These are phyloP conservation scores for Salvia miltiorrhiza DNA, from an alignment of 257 asterid genomes.

Conservation along the genomic window DNA sequence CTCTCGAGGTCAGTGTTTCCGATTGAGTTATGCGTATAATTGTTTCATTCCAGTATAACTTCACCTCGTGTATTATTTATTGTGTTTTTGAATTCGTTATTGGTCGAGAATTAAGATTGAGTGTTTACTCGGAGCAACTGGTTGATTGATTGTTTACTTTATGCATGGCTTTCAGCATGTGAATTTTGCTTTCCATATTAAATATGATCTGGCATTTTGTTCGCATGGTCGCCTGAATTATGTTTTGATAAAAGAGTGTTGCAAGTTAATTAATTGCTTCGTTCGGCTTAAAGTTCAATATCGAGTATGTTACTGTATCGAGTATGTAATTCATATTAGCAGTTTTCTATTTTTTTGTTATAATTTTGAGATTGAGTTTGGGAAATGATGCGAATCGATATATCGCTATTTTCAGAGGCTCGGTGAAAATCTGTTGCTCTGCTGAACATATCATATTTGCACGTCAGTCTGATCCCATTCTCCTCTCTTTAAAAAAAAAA, in stretches of 20 bases:
- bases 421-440: conserved; percentile 18
- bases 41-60: neutral
- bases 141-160: neutral
- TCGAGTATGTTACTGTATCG: neutral
- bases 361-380: neutral
- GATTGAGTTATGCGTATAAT: neutral
- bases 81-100: neutral
- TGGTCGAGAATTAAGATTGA: neutral
- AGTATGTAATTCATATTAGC: too few relatives aligned
- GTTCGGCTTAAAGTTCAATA: neutral
- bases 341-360: neutral
- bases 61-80: neutral
- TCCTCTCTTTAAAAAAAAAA: too few relatives aligned
- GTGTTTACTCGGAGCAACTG: neutral
- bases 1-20: conserved; percentile 51
- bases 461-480: conserved; percentile 37
- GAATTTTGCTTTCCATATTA: too few relatives aligned
- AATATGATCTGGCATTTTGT: neutral
- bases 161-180: neutral
- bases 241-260: neutral
- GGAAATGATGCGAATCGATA: conserved; percentile 28
- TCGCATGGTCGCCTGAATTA: neutral
- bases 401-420: conserved; percentile 25
- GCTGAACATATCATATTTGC: conserved; percentile 27
- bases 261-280: neutral